These are phyloP conservation scores for Nakazawaea peltata DNA, from an alignment of 805 yeast species.

Conservation along the genomic window DNA sequence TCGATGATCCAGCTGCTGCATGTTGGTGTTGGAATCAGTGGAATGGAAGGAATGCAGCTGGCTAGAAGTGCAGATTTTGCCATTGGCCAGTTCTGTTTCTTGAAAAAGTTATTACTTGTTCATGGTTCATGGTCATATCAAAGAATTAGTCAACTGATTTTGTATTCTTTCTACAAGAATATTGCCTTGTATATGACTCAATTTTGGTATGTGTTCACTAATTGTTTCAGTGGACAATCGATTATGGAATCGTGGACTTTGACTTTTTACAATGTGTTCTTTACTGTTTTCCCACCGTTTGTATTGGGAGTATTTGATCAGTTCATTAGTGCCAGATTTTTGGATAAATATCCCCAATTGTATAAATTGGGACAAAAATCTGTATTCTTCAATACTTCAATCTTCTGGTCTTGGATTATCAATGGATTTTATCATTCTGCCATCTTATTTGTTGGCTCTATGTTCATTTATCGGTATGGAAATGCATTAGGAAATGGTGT, in stretches of 20 bases:
- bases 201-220: slow-evolving; percentile 93
- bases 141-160: slow-evolving; percentile 83
- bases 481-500: slow-evolving; percentile 59
- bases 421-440: slow-evolving; percentile 95
- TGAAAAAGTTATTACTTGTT: slow-evolving; percentile 76
- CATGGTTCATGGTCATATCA: slow-evolving; percentile 99
- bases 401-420: slow-evolving; percentile 95
- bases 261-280: slow-evolving; percentile 89
- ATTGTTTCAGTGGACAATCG: slow-evolving; percentile 92
- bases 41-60: slow-evolving; percentile 99
- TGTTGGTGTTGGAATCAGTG: slow-evolving; percentile 98
- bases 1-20: slow-evolving; percentile 99
- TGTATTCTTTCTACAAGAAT: slow-evolving; percentile 93
- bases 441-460: slow-evolving; percentile 66
- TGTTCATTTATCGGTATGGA: slow-evolving; percentile 61
- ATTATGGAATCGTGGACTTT: slow-evolving; percentile 97
- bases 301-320: slow-evolving; percentile 96
- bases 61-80: slow-evolving; percentile 97
- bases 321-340: slow-evolving; percentile 81
- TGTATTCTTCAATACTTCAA: slow-evolving; percentile 79
- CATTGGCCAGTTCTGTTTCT: slow-evolving; percentile 87
- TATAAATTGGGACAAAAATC: slow-evolving; percentile 88
- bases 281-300: slow-evolving; percentile 93
- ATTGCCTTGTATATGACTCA: slow-evolving; percentile 96
- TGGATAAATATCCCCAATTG: slow-evolving; percentile 87